These are phyloP conservation scores for Pestalotiopsis sp. DNA, from an alignment of 2,329 filamentous ascomycete species.

Conservation along the genomic window DNA sequence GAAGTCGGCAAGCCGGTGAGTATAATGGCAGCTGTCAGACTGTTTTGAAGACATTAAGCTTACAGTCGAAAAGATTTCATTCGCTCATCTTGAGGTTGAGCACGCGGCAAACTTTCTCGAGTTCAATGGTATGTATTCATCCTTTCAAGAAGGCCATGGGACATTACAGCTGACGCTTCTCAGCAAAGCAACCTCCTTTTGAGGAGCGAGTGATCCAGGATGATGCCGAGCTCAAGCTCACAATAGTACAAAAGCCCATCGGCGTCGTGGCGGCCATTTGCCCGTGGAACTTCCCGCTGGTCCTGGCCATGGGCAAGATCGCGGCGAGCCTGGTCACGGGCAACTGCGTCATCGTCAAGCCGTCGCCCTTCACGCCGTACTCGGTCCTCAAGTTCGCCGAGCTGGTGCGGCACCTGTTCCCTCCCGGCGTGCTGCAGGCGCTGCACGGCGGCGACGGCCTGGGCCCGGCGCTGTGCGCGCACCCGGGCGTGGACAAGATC, in stretches of 20 bases:
- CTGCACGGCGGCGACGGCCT: conserved; percentile 45
- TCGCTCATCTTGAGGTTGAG: conserved; percentile 5
- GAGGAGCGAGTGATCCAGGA: conserved; percentile 3
- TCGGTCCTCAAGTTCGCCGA: conserved; percentile 42
- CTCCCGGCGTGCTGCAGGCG: conserved; percentile 45
- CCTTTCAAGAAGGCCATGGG: not conserved
- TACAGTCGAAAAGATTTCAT: not conserved
- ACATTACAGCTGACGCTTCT: not conserved
- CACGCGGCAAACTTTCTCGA: conserved; percentile 3
- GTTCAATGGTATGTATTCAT: not conserved
- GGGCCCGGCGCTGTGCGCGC: conserved; percentile 32
- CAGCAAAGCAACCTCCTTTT: not conserved
- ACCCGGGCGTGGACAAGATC: conserved; percentile 8
- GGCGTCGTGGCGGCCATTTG: conserved; percentile 36
- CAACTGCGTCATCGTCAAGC: conserved; percentile 48
- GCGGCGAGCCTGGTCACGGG: conserved; percentile 46
- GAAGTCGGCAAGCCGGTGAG: conserved; percentile 22
- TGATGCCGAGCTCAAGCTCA: conserved; percentile 1
- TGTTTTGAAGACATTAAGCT: not conserved
- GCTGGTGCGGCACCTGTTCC: conserved; percentile 41
- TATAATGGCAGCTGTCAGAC: not conserved
- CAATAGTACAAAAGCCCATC: not conserved
- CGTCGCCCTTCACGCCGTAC: conserved; percentile 47
- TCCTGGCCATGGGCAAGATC: conserved; percentile 42
- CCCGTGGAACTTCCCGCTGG: conserved; percentile 51